phyloP scores from a whole-genome alignment of 2,329 filamentous ascomycete species.

The Monascus ruber region DNA sequence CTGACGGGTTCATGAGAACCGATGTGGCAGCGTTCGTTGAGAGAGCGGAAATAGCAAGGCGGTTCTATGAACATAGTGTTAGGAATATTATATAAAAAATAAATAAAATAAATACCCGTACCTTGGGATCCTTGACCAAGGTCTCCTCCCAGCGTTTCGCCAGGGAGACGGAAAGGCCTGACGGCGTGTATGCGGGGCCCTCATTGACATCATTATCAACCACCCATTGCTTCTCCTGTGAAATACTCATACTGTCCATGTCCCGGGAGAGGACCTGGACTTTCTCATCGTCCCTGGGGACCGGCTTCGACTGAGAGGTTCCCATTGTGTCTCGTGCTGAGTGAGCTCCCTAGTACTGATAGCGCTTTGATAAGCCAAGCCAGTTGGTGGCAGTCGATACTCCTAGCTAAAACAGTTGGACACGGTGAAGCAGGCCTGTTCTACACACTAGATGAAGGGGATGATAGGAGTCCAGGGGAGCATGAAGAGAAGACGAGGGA shows the following conservation, averaged over 20 bases:
- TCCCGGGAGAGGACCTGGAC: slow-evolving; percentile 5
- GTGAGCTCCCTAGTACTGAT: too few relatives aligned
- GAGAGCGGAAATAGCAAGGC: slow-evolving; percentile 64
- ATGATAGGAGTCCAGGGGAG: too few relatives aligned
- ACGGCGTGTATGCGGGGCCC: background rate
- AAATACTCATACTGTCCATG: slow-evolving; percentile 6
- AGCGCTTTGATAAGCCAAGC: too few relatives aligned
- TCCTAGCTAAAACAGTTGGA: too few relatives aligned
- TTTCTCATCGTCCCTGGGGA: slow-evolving; percentile 1
- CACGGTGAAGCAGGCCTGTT: too few relatives aligned
- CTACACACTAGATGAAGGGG: too few relatives aligned
- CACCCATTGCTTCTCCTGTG: slow-evolving; percentile 1
- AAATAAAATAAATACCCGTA: background rate
- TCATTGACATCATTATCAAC: background rate
- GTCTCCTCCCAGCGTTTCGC: slow-evolving; percentile 10
- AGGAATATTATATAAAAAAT: background rate
- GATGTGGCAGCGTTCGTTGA: slow-evolving; percentile 54
- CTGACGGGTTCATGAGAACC: slow-evolving; percentile 53
- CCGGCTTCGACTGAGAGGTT: background rate
- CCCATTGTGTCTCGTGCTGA: too few relatives aligned
- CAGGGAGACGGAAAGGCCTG: background rate
- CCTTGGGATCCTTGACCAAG: slow-evolving; percentile 10
- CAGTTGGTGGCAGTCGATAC: too few relatives aligned
- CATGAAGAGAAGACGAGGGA: too few relatives aligned
- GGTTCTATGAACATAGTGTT: slow-evolving; percentile 34